A percentile compares a stretch with the other conserved stretches of the same genome.
Conservation (phyloP, 2,329 filamentous ascomycete genomes). For the Ustilaginoidea virens region DNA sequence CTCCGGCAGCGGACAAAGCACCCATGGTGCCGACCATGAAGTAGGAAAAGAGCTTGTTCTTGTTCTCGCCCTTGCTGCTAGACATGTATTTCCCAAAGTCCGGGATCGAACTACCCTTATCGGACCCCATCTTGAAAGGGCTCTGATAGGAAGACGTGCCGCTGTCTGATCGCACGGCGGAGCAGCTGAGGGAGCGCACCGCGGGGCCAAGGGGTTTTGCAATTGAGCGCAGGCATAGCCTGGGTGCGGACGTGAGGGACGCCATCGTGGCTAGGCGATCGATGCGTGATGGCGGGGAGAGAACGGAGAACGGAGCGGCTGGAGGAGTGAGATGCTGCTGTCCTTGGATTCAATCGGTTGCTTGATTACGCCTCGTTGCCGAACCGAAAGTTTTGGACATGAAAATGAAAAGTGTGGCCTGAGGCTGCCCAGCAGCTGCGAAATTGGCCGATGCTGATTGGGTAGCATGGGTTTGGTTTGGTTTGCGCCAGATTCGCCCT, state of each 20-base stretch:
- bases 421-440: constrained; percentile 25
- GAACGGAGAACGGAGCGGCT: constrained; percentile 6
- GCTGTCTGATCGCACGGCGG: constrained; percentile 30
- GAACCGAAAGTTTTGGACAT: constrained; percentile 29
- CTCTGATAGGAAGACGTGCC: constrained; percentile 39
- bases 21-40: constrained; percentile 98
- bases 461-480: too few relatives aligned
- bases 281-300: constrained; percentile 6
- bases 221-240: constrained; percentile 48
- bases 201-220: constrained; percentile 24
- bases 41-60: constrained; percentile 86
- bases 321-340: constrained; percentile 33
- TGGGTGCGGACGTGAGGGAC: constrained; percentile 52
- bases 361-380: constrained; percentile 22
- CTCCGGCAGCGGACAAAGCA: constrained; percentile 78
- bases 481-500: too few relatives aligned
- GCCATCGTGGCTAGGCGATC: constrained; percentile 35
- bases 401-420: constrained; percentile 24
- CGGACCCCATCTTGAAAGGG: constrained; percentile 47
- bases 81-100: constrained; percentile 80
- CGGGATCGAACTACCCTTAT: constrained; percentile 56
- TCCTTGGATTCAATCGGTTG: constrained; percentile 13
- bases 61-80: constrained; percentile 47
- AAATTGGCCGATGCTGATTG: constrained; percentile 34
- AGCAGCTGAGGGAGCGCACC: constrained; percentile 41